Percentiles rank a stretch among this genome's conserved stretches.
Conservation (phyloP, 768 basidiomycete species). For the Lepiota brunneoincarnata region DNA sequence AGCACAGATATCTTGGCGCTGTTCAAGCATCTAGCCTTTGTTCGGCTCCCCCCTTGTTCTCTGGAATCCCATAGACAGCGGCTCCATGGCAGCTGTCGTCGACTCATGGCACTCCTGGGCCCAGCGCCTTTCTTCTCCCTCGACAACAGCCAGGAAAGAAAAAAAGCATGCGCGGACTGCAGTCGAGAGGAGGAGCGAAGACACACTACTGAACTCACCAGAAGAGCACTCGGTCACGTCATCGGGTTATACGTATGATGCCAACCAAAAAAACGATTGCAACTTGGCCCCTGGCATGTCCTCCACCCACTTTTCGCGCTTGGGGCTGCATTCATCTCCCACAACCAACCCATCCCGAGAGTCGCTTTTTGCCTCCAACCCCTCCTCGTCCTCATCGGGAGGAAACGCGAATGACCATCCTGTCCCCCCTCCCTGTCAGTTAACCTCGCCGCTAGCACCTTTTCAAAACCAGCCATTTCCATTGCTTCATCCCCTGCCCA, state of each 20-base stretch:
- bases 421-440: slow-evolving; percentile 1
- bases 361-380: background rate
- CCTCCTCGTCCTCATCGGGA: background rate
- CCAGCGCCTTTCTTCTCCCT: background rate
- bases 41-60: background rate
- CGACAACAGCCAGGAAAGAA: background rate
- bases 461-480: slow-evolving; percentile 8
- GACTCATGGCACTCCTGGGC: slow-evolving; percentile 2
- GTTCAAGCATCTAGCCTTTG: background rate
- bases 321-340: background rate
- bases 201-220: too few species aligned
- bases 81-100: background rate
- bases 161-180: background rate
- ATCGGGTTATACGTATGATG: background rate
- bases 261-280: background rate
- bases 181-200: background rate
- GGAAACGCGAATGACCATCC: background rate
- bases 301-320: background rate
- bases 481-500: background rate
- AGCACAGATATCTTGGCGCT: background rate
- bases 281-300: background rate
- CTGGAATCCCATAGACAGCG: background rate
- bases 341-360: background rate
- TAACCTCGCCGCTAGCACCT: background rate
- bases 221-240: background rate